These are phyloP conservation scores for Taxawa tesnikishii DNA, from an alignment of 2,329 filamentous ascomycete genomes.

Conservation along the genomic window DNA sequence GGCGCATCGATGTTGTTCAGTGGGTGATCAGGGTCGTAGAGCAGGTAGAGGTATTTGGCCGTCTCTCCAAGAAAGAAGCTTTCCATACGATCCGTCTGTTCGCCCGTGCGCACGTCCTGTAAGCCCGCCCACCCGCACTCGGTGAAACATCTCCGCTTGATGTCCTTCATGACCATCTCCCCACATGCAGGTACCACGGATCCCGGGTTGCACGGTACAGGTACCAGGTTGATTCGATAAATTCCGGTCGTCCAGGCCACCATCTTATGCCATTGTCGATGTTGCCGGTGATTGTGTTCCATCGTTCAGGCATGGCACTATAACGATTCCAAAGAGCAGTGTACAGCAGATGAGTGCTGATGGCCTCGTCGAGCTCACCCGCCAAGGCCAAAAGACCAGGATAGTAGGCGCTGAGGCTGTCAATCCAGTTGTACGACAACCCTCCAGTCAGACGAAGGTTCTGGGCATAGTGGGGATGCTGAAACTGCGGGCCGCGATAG, in stretches of 20 bases:
- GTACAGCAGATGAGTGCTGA: conserved; percentile 79
- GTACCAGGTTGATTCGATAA: conserved; percentile 93
- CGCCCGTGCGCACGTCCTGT: conserved; percentile 47
- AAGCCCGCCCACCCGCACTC: conserved; percentile 88
- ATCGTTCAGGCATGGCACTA: conserved; percentile 85
- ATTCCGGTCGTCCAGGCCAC: conserved; percentile 94
- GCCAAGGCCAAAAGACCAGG: conserved; percentile 76
- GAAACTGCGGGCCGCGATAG: conserved; percentile 61
- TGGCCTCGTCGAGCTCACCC: conserved; percentile 81
- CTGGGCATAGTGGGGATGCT: conserved; percentile 88
- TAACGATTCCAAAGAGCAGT: conserved; percentile 92
- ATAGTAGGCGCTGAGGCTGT: conserved; percentile 91
- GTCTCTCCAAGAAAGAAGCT: conserved; percentile 98
- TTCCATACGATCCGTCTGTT: conserved; percentile 91
- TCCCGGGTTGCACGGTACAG: conserved; percentile 89
- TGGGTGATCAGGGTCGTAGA: conserved; percentile 78
- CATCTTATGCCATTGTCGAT: conserved; percentile 81
- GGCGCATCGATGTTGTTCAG: conserved; percentile 77
- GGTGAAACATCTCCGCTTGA: conserved; percentile 78
- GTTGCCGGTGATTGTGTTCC: conserved; percentile 73
- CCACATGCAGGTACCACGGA: conserved; percentile 91
- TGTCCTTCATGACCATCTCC: conserved; percentile 87
- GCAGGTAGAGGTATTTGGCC: conserved; percentile 84
- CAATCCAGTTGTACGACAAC: conserved; percentile 83
- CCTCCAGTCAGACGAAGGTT: conserved; percentile 81